Evolutionary conservation across 2,329 filamentous ascomycete species (phyloP).

Genomic region (Aspergillus candidus): DNA sequence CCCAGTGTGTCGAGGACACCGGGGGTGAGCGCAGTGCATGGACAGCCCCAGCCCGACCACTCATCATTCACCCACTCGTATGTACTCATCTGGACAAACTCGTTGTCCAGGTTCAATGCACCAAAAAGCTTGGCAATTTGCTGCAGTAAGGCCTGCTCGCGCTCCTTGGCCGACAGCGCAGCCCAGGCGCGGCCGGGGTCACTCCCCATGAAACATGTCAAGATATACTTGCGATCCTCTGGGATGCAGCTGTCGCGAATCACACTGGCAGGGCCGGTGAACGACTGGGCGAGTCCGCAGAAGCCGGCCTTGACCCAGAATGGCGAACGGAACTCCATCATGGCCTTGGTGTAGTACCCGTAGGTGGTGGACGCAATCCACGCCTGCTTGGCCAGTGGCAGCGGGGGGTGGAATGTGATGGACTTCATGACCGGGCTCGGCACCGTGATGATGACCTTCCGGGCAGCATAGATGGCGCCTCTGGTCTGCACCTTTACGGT

Average conservation of each 20-base stretch:
- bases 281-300: slow-evolving; percentile 44
- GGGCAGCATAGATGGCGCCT: slow-evolving; percentile 27
- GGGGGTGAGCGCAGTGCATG: slow-evolving; percentile 33
- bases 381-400: slow-evolving; percentile 39
- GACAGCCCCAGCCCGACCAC: slow-evolving; percentile 37
- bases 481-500: background rate
- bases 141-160: slow-evolving; percentile 7
- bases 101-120: background rate
- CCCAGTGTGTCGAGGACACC: slow-evolving; percentile 34
- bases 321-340: slow-evolving; percentile 38
- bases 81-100: slow-evolving; percentile 29
- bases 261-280: slow-evolving; percentile 43
- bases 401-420: slow-evolving; percentile 44
- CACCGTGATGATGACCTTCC: slow-evolving; percentile 46
- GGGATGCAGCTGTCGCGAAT: slow-evolving; percentile 41
- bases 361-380: slow-evolving; percentile 33
- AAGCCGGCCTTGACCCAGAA: slow-evolving; percentile 44
- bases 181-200: slow-evolving; percentile 31
- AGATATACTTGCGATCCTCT: slow-evolving; percentile 18
- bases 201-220: slow-evolving; percentile 41
- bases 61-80: slow-evolving; percentile 38
- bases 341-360: slow-evolving; percentile 50
- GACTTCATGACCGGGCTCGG: slow-evolving; percentile 43
- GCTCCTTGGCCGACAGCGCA: background rate
- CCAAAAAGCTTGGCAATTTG: slow-evolving; percentile 13